These are phyloP conservation scores for Coelastrella sp. DNA, from an alignment of 139 green algal genomes.

Conservation along the genomic window DNA sequence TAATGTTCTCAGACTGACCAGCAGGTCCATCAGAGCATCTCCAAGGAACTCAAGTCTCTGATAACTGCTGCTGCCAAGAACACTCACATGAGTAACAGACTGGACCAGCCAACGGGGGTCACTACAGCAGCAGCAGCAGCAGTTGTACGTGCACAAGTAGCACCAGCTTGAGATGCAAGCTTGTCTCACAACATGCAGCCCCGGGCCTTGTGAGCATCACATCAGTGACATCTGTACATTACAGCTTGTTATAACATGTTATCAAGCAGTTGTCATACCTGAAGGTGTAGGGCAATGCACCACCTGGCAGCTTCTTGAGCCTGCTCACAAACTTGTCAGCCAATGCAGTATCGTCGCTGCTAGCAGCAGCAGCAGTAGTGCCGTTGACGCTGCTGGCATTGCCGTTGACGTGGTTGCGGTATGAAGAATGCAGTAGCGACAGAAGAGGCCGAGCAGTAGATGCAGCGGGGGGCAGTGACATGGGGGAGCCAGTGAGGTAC, in stretches of 20 bases:
- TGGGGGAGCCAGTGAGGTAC: slow-evolving; percentile 2
- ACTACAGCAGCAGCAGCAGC: background rate
- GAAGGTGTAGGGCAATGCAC: slow-evolving; percentile 34
- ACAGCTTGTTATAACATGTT: too few relatives aligned
- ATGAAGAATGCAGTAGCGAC: background rate
- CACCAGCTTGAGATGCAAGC: too few relatives aligned
- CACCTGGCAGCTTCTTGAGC: background rate
- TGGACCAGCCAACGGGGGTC: slow-evolving; percentile 23
- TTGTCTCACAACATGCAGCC: background rate
- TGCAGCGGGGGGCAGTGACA: background rate
- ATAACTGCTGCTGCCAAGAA: slow-evolving; percentile 28
- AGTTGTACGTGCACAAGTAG: too few relatives aligned
- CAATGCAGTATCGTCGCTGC: background rate
- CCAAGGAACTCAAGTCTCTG: slow-evolving; percentile 51
- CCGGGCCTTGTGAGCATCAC: too few relatives aligned
- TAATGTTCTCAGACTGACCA: slow-evolving; percentile 18
- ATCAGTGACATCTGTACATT: too few relatives aligned
- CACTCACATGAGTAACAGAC: slow-evolving; percentile 41
- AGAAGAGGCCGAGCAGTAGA: too few relatives aligned
- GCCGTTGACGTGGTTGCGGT: slow-evolving; percentile 1
- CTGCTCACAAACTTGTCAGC: background rate
- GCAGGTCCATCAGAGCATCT: slow-evolving; percentile 42
- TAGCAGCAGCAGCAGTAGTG: background rate
- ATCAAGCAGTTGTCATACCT: background rate
- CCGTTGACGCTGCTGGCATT: background rate